A percentile compares a stretch with the other conserved stretches of the same genome.
Conservation (phyloP, 805 yeast genomes). For the Scheffersomyces lignosus region DNA sequence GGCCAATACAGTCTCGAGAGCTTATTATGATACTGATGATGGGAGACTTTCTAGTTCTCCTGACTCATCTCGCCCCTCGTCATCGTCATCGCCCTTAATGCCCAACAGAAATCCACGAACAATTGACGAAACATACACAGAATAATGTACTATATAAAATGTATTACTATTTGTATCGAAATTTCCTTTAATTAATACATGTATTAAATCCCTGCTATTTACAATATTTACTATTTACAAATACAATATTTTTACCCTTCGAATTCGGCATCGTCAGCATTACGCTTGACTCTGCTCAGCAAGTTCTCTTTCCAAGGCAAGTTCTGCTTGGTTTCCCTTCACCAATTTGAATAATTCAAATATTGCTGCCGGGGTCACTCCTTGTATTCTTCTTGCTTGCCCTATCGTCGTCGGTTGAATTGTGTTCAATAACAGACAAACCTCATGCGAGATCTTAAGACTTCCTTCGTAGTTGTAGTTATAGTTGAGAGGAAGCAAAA, state of each 20-base stretch:
- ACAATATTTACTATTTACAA: too few species aligned
- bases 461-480: constrained; percentile 59
- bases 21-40: background rate
- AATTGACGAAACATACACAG: too few species aligned
- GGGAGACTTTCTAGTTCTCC: background rate
- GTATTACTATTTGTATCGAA: too few species aligned
- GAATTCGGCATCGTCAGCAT: too few species aligned
- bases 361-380: constrained; percentile 91
- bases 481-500: constrained; percentile 66
- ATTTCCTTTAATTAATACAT: too few species aligned
- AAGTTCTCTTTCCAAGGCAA: constrained; percentile 20
- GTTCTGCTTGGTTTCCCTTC: constrained; percentile 26
- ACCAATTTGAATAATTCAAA: constrained; percentile 70
- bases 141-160: too few species aligned
- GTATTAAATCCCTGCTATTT: too few species aligned
- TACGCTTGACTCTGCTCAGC: too few species aligned
- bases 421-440: constrained; percentile 61
- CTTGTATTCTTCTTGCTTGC: constrained; percentile 92
- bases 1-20: background rate
- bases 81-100: too few species aligned
- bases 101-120: too few species aligned
- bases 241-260: too few species aligned
- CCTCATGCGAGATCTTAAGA: constrained; percentile 68
- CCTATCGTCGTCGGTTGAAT: constrained; percentile 90
- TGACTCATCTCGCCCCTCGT: background rate